Conservation (phyloP, 139 green algal genomes). For the Closterium sp. region DNA sequence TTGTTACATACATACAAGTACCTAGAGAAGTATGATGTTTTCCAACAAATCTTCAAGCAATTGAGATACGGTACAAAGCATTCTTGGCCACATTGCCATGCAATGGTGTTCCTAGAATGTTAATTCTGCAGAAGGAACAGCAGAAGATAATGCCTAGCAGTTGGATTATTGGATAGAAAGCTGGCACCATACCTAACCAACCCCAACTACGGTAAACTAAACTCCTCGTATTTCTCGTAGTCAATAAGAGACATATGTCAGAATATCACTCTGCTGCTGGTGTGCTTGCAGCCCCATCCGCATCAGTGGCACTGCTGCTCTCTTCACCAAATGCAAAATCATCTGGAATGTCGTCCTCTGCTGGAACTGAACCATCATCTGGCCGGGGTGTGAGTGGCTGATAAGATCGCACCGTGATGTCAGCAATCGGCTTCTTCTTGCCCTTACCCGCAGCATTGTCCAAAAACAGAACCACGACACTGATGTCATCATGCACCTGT, state of each 20-base stretch:
- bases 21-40: no score
- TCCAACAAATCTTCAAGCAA: no score
- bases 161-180: no score
- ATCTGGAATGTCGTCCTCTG: not conserved
- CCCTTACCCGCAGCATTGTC: not conserved
- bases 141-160: no score
- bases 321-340: not conserved
- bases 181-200: no score
- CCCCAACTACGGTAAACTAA: no score
- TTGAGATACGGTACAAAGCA: no score
- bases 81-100: no score
- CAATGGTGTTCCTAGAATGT: no score
- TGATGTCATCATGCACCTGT: slow-evolving; percentile 36
- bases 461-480: slow-evolving; percentile 27
- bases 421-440: not conserved
- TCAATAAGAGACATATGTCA: not conserved
- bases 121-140: no score
- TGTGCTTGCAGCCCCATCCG: not conserved
- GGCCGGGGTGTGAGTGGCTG: not conserved
- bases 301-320: not conserved
- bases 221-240: no score
- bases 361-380: not conserved
- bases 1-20: no score
- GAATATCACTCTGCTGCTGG: not conserved
- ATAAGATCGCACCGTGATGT: not conserved